Evolutionary conservation across 23 red algal species (phyloP), one percentile per base, ranked within the genome.

Genomic region (Chondrus crispus): DNA sequence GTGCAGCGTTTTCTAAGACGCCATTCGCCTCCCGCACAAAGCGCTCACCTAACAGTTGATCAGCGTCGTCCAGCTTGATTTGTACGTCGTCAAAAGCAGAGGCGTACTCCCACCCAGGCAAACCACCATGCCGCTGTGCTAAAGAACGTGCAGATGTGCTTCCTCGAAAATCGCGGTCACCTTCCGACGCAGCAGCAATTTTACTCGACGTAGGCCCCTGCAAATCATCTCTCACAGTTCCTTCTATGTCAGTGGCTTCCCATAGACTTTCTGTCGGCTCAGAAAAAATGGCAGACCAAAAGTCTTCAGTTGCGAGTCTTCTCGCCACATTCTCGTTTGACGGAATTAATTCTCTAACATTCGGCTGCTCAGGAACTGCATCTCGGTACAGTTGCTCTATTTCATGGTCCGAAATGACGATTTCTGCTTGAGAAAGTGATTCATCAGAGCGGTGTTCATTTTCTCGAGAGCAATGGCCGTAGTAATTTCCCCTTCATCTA

Each of bases 101-200:
- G 42, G 79, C 79, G 43, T 62, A 83, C n/a, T 52, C 62, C 79
- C 79, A 83, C 35, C 79, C 79, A 28, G 52, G 52, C 36, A 83
- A 54, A 60, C 79, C 79, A 29, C 51, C 79, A 38, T 24, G 30
- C 29, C 52, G 30, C 13, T 83, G 45, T 28, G 19, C 50, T 64
- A 33, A 4, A 33, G 37, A 24, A 33, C 29, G 37, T 64, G 29
- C 7, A 24, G 58, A 64, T 32, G 13, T 64, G 29, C 58, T 64
- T 64, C 58, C 4, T 64, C 58, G 7, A 4, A n/a, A n/a, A n/a
- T n/a, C n/a, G n/a, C n/a, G n/a, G n/a, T n/a, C n/a, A n/a, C n/a
- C n/a, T n/a, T n/a, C n/a, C n/a, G n/a, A n/a, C n/a, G n/a, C n/a
- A n/a, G n/a, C n/a, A n/a, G n/a, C n/a, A n/a, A n/a, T n/a, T n/a